Evolutionary conservation across 371 early-diverging fungal species (phyloP), one percentile per base, ranked within the genome.

Genomic region (Sporodiniella umbellata): DNA sequence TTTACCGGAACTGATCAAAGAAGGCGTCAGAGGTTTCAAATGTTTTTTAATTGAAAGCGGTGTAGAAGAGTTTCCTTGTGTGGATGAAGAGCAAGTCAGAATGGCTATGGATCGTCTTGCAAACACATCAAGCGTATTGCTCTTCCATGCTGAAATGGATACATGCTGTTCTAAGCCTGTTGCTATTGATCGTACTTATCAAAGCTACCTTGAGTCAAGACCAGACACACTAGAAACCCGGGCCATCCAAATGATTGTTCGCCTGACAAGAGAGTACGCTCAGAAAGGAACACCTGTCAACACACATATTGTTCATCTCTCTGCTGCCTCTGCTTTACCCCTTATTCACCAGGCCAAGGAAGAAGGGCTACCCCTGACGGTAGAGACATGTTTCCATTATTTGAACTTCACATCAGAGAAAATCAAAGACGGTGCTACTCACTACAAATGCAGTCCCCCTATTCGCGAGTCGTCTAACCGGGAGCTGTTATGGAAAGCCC

Each of bases 401-500:
- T 72, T 90, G 46, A 77, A 83, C 44, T 74, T 90, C 42, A 72
- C 62, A 42, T 68, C 90, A 6, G 89, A 89, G 62, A 62, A 62
- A n/a, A 83, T 90, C 21, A 84, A 85, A 18, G 70, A 78, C 37
- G 83, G 87, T 45, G 86, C 85, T 17, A 90, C 90, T 23, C 83
- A 89, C 60, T 90, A 78, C 81, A 90, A 90, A 67, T 90, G 90
- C 70, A 88, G 89, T 62, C 90, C 90, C 43, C 90, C 90, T n/a
- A 88, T 90, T 60, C 87, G 90, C 60, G 79, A 83, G 53, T 68
- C 80, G 19, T 62, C 70, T 46, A 90, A 90, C 69, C 79, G 89
- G 38, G 83, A 85, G 22, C 53, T 58, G 51, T 69, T 90, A 35
- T 90, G 90, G 90, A 78, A 75, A 51, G 90, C 86, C 18, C 63